These are phyloP conservation scores for Verbena officinalis DNA, from an alignment of 257 asterid species.

Conservation along the genomic window DNA sequence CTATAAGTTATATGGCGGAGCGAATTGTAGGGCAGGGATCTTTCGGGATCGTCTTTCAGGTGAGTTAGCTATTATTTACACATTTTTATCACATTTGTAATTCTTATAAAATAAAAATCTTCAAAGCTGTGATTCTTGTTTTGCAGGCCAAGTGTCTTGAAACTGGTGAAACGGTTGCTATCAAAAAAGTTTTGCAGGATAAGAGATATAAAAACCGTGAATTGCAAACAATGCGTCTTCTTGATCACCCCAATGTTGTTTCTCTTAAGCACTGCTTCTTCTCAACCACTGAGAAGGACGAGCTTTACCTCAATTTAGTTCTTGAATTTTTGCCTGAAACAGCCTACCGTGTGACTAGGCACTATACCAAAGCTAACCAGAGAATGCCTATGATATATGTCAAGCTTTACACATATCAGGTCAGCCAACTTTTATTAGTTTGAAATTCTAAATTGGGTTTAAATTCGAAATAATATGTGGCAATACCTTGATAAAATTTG, in stretches of 20 bases:
- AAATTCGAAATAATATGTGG: background rate
- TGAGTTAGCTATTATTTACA: conserved; percentile 29
- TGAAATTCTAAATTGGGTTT: background rate
- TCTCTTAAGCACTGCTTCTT: conserved; percentile 82
- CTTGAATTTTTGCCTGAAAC: conserved; percentile 89
- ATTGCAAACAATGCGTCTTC: conserved; percentile 80
- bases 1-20: conserved; percentile 90
- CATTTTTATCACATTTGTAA: background rate
- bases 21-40: conserved; percentile 92
- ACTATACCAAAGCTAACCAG: conserved; percentile 78
- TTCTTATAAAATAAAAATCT: background rate
- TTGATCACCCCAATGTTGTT: conserved; percentile 82
- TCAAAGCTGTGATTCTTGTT: background rate
- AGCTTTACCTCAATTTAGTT: conserved; percentile 75
- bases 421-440: conserved; percentile 26
- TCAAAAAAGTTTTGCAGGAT: conserved; percentile 79
- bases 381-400: conserved; percentile 80
- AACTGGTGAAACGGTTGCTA: conserved; percentile 77
- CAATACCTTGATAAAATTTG: conserved; percentile 1
- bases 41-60: conserved; percentile 92
- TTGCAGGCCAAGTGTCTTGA: conserved; percentile 85
- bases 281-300: conserved; percentile 79
- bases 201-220: conserved; percentile 83
- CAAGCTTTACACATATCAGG: conserved; percentile 83
- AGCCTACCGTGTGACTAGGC: conserved; percentile 67